phyloP scores from a whole-genome alignment of 2,329 filamentous ascomycete species.

The Exserohilum turcica region DNA sequence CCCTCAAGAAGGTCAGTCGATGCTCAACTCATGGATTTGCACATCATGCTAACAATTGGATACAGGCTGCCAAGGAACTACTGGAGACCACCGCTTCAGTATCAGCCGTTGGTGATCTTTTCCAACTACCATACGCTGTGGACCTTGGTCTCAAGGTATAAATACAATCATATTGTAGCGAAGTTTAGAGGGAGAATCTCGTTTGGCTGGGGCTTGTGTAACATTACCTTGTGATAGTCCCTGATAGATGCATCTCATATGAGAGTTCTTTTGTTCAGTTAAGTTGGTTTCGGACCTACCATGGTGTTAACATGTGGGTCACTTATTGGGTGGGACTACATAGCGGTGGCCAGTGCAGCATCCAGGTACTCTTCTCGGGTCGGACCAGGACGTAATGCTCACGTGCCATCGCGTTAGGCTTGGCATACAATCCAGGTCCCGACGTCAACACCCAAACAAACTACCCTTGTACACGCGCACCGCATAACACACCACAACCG shows the following conservation, averaged over 20 bases:
- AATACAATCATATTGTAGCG: constrained; percentile 50
- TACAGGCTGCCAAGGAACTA: constrained; percentile 82
- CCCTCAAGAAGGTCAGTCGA: constrained; percentile 65
- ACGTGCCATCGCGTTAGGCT: constrained; percentile 15
- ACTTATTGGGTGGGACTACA: neutral
- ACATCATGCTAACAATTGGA: neutral
- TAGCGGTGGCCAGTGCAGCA: neutral
- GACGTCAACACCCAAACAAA: constrained; percentile 6
- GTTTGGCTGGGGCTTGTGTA: constrained; percentile 45
- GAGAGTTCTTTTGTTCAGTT: constrained; percentile 39
- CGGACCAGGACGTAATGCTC: neutral
- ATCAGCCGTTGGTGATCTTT: constrained; percentile 87
- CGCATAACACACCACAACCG: neutral
- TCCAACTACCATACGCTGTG: constrained; percentile 87
- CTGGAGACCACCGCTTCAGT: constrained; percentile 88
- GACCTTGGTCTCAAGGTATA: constrained; percentile 96
- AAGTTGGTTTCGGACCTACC: too few relatives aligned
- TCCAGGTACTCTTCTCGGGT: neutral
- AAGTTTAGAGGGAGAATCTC: constrained; percentile 38
- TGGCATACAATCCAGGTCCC: neutral
- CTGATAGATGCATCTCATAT: constrained; percentile 48
- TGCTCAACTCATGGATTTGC: constrained; percentile 59
- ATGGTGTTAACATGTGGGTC: neutral
- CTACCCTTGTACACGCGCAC: neutral
- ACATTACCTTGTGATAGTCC: constrained; percentile 51